Evolutionary conservation across 371 early-diverging fungal species (phyloP), one percentile per base, ranked within the genome.

Genomic region (Mortierella sp.): DNA sequence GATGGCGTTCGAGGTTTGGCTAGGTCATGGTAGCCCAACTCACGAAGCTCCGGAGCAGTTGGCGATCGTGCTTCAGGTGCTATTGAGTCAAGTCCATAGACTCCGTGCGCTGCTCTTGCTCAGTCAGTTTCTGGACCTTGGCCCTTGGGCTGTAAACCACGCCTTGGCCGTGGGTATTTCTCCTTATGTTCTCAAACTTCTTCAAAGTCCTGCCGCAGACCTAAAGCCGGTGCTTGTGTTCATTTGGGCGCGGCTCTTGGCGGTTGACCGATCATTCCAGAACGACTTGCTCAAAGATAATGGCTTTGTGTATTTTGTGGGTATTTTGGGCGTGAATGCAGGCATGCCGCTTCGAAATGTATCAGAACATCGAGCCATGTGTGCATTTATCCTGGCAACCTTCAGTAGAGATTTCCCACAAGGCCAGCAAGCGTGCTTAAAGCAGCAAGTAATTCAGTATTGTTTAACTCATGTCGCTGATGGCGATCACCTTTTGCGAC

Each of bases 1-100:
- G 64, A 95, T 96, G 28, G 98, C 98, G 0, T 98, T 98, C 76
- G 97, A 98, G 74, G 94, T 98, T 11, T 98, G 99, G 99, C 87
- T 98, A 40, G 84, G 92, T n/a, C 94, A 90, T 77, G 92, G 91
- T 37, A 87, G 93, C 49, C 88, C 90, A 43, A 83, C 87, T 24
- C 88, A 90, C 26, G 91, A 91, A 43, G 92, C 95, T 3, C 98
- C 99, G 0, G 94, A 95, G 72, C 98, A 98, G 83, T 84, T 99
- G 62, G 98, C 99, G 2, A 96, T 97, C 66, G 96, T 99, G 6
- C 87, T 99, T 32, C 99, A 99, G 75, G 99, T 99, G 14, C 84
- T 99, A 45, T 87, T 99, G 24, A 95, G 95, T 84, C 98, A 99
- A 83, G 94, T 93, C 18, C 97, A 98, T 88, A 92, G 99, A 26